Conservation (phyloP, 306 rosid genomes). For the Ormosia emarginata region DNA sequence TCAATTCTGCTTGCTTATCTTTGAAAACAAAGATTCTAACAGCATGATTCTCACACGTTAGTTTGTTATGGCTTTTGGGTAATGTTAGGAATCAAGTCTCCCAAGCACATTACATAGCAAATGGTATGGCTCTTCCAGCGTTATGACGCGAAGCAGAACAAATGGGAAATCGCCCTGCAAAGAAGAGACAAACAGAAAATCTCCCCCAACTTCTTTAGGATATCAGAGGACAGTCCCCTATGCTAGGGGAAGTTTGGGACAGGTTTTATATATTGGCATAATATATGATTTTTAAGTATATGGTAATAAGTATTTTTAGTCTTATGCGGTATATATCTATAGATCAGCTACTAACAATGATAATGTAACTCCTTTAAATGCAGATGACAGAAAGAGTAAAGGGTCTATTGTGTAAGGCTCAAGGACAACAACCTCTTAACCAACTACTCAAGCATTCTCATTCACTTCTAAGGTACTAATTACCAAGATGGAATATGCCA, state of each 20-base stretch:
- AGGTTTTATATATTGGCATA: constrained; percentile 38
- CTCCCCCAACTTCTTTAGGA: constrained; percentile 55
- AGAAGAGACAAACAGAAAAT: constrained; percentile 61
- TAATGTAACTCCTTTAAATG: background rate
- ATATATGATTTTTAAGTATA: background rate
- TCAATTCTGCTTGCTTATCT: background rate
- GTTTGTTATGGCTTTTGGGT: constrained; percentile 5
- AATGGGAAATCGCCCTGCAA: constrained; percentile 58
- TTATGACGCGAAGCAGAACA: constrained; percentile 68
- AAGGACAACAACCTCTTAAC: constrained; percentile 55
- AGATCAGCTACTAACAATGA: background rate
- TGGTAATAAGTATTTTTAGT: background rate
- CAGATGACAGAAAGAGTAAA: constrained; percentile 73
- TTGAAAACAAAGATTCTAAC: background rate
- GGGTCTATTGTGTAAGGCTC: constrained; percentile 59
- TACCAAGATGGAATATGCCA: background rate
- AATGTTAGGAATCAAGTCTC: constrained; percentile 74
- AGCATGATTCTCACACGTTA: background rate
- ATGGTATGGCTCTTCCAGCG: constrained; percentile 46
- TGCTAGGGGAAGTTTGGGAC: constrained; percentile 64
- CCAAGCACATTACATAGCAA: constrained; percentile 51
- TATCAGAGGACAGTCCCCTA: constrained; percentile 73
- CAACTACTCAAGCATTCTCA: constrained; percentile 72
- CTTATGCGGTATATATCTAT: too few species aligned
- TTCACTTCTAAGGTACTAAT: constrained; percentile 51